Evolutionary conservation across 352 stramenopile species (phyloP), one percentile per base, ranked within the genome.

Genomic region (Phytophthora tubulina): DNA sequence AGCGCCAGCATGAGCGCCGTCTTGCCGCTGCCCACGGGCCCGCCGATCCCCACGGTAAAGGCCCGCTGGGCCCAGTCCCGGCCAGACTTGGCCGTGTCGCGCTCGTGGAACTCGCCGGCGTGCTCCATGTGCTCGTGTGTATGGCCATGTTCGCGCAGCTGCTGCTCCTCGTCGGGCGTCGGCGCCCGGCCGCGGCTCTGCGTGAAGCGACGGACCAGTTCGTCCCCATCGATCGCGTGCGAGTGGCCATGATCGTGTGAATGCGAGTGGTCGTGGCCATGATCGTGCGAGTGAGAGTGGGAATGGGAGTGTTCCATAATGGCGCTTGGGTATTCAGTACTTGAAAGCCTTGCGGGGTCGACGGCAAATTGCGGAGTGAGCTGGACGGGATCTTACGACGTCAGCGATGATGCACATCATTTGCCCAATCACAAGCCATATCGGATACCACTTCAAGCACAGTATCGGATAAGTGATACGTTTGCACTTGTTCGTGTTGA

Each of bases 41-140:
- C 97, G 17, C 97, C 97, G 67, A 99, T 99, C 45, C 97, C 97
- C 5, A 99, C 76, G 3, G 97, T 99, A 75, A 98, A 99, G 4
- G 87, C 93, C 32, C 97, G 91, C 68, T 95, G 70, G 27, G 64
- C 55, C 70, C 84, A 98, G 74, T 98, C 85, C 60, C 93, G 89
- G 10, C 83, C 72, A 21, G 66, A 21, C 32, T 78, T 78, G 61
- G 64, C 60, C 33, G 70, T 70, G 41, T 96, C 91, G 57, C 92
- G 89, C 61, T 89, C 75, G 33, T 80, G 76, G 66, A 89, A 97
- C 15, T 76, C 48, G 15, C 92, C 92, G 0, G 89, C 89, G 68
- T 93, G 84, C 54, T 97, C 89, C 51, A 95, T 81, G 72, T 96
- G 88, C 58, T 97, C 92, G 77, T 97, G 92, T 62, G 83, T 94